These are phyloP conservation scores for Meripilus lineatus DNA, from an alignment of 1,284 basidiomycete species.

Conservation along the genomic window DNA sequence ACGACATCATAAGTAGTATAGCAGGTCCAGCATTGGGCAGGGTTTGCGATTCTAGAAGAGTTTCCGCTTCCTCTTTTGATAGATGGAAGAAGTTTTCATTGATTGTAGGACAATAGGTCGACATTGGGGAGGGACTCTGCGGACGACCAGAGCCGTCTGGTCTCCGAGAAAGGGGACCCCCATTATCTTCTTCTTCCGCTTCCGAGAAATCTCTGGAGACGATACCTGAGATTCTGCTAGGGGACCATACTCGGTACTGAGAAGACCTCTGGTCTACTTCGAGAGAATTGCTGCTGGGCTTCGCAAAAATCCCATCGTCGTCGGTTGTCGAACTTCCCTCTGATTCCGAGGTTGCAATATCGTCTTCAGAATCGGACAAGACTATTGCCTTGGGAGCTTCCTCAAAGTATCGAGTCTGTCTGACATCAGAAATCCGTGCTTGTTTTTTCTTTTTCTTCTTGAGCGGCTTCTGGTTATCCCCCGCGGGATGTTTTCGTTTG, in stretches of 20 bases:
- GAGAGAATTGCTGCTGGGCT: too few relatives aligned
- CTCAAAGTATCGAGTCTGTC: constrained; percentile 31
- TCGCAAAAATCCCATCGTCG: too few relatives aligned
- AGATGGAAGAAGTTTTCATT: constrained; percentile 45
- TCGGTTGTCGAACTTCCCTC: constrained; percentile 28
- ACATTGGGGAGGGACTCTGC: constrained; percentile 20
- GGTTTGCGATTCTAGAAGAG: constrained; percentile 18
- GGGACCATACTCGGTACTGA: constrained; percentile 53
- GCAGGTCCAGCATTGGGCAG: constrained; percentile 13
- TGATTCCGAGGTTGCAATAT: constrained; percentile 23
- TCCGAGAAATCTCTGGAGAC: constrained; percentile 56
- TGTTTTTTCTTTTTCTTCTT: constrained; percentile 27
- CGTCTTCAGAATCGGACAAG: constrained; percentile 15
- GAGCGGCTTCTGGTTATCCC: too few relatives aligned
- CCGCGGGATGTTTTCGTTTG: too few relatives aligned
- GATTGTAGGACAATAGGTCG: constrained; percentile 39
- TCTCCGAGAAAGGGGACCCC: not conserved
- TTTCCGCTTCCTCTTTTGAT: constrained; percentile 30
- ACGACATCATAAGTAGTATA: constrained; percentile 38
- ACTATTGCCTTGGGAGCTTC: too few relatives aligned
- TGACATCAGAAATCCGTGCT: constrained; percentile 15
- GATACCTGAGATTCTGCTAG: constrained; percentile 46
- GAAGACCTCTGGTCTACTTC: too few relatives aligned
- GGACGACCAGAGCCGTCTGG: not conserved
- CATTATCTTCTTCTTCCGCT: constrained; percentile 20